Conservation (phyloP, 805 yeast genomes). For the Candida nonsorbophila region DNA sequence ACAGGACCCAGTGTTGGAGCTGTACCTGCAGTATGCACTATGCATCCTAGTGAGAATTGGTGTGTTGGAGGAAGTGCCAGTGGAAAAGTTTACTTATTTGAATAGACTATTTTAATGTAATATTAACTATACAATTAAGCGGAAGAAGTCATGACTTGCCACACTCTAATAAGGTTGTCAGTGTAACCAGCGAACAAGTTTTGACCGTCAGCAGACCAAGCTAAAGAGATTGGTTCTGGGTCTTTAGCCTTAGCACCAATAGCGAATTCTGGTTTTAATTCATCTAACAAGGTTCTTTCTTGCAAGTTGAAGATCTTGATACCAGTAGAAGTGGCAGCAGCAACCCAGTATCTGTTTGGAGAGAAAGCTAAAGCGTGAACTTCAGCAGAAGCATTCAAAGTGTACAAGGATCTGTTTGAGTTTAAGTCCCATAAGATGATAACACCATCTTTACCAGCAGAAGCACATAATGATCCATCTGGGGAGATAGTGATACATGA, state of each 20-base stretch:
- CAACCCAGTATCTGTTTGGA: conserved; percentile 99
- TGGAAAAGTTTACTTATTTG: conserved; percentile 74
- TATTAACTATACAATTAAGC: conserved; percentile 24
- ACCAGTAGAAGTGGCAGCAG: conserved; percentile 98
- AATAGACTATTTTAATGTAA: conserved; percentile 10
- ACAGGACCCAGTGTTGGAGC: conserved; percentile 64
- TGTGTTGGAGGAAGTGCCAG: conserved; percentile 90
- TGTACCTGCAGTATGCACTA: conserved; percentile 83
- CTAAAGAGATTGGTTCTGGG: conserved; percentile 96
- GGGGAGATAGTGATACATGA: conserved; percentile 97
- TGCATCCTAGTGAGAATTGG: conserved; percentile 90
- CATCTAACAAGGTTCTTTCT: conserved; percentile 90
- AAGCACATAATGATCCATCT: conserved; percentile 98
- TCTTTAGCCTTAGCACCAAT: conserved; percentile 85
- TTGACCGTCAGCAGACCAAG: conserved; percentile 99
- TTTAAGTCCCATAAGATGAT: conserved; percentile 97
- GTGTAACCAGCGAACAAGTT: conserved; percentile 99
- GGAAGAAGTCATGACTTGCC: conserved; percentile 97
- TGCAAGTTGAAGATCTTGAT: conserved; percentile 98
- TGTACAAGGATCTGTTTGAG: conserved; percentile 81
- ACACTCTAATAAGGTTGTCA: conserved; percentile 98
- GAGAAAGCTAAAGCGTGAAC: conserved; percentile 98
- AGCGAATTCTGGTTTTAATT: conserved; percentile 96
- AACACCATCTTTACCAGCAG: conserved; percentile 99
- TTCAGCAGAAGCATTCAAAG: conserved; percentile 93